These are phyloP conservation scores for Melaleuca alternifolia DNA, from an alignment of 345 rosid genomes.

Conservation along the genomic window DNA sequence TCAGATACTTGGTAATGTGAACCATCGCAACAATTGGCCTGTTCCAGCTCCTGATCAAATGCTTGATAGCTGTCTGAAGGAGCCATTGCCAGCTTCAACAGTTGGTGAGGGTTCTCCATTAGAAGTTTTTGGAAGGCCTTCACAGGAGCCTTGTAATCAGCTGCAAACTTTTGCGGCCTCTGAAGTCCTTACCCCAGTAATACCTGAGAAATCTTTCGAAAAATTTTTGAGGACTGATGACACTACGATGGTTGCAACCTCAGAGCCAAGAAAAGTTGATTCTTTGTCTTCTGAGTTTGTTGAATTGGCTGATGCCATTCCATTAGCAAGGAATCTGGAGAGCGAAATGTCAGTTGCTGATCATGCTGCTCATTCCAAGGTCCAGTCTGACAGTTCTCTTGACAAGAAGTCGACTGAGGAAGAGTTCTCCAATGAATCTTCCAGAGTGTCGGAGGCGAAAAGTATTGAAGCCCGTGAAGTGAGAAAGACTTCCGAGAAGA, in stretches of 20 bases:
- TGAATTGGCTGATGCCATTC: conserved; percentile 5
- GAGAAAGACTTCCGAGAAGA: conserved; percentile 68
- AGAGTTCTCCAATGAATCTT: conserved; percentile 19
- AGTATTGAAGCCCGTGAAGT: conserved; percentile 42
- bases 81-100: conserved; percentile 15
- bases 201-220: conserved; percentile 15
- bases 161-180: conserved; percentile 18
- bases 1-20: conserved; percentile 32
- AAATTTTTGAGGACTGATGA: conserved; percentile 16
- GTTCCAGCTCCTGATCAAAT: conserved; percentile 21
- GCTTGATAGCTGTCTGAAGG: conserved; percentile 26
- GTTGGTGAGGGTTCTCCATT: conserved; percentile 20
- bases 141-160: conserved; percentile 10
- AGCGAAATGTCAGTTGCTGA: conserved; percentile 11
- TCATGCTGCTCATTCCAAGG: conserved; percentile 8
- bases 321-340: conserved; percentile 15
- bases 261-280: conserved; percentile 1
- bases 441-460: conserved; percentile 26
- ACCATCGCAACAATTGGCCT: conserved; percentile 23
- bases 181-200: conserved; percentile 9
- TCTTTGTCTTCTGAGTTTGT: conserved; percentile 2
- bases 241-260: conserved; percentile 1
- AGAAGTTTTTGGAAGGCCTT: conserved; percentile 18
- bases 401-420: conserved; percentile 20
- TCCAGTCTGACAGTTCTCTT: conserved; percentile 10